Conservation (phyloP, 768 basidiomycete species). For the Melanogaster broomeanus region DNA sequence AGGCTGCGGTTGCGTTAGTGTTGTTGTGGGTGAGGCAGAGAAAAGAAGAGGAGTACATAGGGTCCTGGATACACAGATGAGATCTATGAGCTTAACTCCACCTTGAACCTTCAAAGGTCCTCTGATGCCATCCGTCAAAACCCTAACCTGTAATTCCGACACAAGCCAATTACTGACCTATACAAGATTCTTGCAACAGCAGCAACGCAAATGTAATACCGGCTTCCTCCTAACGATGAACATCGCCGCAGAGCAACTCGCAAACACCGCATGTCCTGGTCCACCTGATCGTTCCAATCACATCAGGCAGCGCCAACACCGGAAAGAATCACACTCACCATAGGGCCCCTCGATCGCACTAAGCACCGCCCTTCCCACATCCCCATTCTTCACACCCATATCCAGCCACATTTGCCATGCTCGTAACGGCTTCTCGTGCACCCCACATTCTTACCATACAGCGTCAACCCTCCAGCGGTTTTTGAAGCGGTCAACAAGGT, state of each 20-base stretch:
- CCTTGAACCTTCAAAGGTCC: slow-evolving; percentile 33
- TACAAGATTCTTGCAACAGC: slow-evolving; percentile 57
- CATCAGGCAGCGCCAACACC: slow-evolving; percentile 3
- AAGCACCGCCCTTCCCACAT: slow-evolving; percentile 30
- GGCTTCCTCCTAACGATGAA: slow-evolving; percentile 61
- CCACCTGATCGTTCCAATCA: slow-evolving; percentile 33
- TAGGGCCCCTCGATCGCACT: slow-evolving; percentile 59
- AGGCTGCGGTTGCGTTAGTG: slow-evolving; percentile 23
- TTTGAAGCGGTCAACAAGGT: slow-evolving; percentile 47
- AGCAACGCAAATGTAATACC: slow-evolving; percentile 59
- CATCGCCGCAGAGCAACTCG: slow-evolving; percentile 53
- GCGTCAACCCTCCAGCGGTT: slow-evolving; percentile 45
- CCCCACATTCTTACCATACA: slow-evolving; percentile 52
- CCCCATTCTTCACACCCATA: slow-evolving; percentile 32
- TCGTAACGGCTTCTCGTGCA: slow-evolving; percentile 50
- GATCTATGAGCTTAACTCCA: slow-evolving; percentile 45
- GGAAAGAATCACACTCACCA: slow-evolving; percentile 24
- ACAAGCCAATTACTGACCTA: slow-evolving; percentile 22
- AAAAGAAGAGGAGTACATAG: slow-evolving; percentile 31
- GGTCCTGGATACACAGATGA: slow-evolving; percentile 54
- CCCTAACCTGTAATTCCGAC: neutral
- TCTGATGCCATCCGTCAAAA: slow-evolving; percentile 13
- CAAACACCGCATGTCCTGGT: slow-evolving; percentile 45
- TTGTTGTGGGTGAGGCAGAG: slow-evolving; percentile 5
- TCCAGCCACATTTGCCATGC: slow-evolving; percentile 37